Conservation (phyloP, 805 yeast genomes). For the Kodamaea jinghongensis region DNA sequence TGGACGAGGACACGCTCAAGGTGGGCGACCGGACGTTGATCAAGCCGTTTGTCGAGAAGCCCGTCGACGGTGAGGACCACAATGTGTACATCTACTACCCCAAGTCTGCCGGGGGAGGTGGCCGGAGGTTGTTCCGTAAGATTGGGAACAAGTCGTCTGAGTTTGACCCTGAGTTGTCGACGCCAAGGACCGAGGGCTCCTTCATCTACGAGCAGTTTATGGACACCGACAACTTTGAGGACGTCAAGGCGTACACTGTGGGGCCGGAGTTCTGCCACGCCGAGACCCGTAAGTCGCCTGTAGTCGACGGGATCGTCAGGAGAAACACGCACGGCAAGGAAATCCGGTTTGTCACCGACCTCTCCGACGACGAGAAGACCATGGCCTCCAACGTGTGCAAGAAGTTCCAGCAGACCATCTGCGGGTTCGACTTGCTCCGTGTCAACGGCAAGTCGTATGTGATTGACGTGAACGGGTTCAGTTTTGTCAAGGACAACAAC, state of each 20-base stretch:
- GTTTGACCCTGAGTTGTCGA: constrained; percentile 74
- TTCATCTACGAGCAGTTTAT: constrained; percentile 90
- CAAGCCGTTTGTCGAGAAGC: constrained; percentile 97
- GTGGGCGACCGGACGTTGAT: constrained; percentile 69
- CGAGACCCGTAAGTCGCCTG: constrained; percentile 97
- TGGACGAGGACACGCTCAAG: constrained; percentile 71
- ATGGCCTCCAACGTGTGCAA: constrained; percentile 79
- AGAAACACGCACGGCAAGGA: constrained; percentile 98
- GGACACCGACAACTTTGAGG: constrained; percentile 98
- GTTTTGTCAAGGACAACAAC: constrained; percentile 90
- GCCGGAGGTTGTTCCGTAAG: constrained; percentile 87
- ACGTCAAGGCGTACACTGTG: constrained; percentile 97
- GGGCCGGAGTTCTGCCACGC: constrained; percentile 93
- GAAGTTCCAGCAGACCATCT: constrained; percentile 86
- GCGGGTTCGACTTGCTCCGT: constrained; percentile 93
- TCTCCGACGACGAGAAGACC: constrained; percentile 67
- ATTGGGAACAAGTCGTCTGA: constrained; percentile 97
- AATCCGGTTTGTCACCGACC: constrained; percentile 81
- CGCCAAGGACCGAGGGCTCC: constrained; percentile 86
- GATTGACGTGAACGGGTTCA: constrained; percentile 96
- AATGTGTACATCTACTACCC: constrained; percentile 92
- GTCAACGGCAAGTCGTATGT: constrained; percentile 88
- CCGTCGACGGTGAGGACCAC: constrained; percentile 98
- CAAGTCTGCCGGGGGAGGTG: constrained; percentile 92
- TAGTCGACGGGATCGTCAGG: constrained; percentile 97